phyloP scores from a whole-genome alignment of 2,329 filamentous ascomycete genomes.

The Cladosporium sp. region DNA sequence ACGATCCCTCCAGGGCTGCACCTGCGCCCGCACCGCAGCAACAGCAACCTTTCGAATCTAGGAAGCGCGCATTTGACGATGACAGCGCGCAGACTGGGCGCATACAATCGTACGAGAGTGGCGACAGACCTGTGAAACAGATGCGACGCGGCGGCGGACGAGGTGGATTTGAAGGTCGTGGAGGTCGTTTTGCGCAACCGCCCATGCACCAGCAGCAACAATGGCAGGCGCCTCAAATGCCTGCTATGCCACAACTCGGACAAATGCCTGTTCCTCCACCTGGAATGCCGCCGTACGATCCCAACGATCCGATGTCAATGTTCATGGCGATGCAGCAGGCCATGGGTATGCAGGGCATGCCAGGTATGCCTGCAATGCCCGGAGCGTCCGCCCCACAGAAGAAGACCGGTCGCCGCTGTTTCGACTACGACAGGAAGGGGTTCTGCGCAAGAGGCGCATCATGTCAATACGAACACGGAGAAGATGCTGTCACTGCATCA shows the following conservation, averaged over 20 bases:
- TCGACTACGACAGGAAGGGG: constrained; percentile 69
- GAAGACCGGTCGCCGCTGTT: constrained; percentile 47
- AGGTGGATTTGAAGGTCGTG: constrained; percentile 32
- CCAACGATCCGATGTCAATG: constrained; percentile 58
- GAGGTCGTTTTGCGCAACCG: constrained; percentile 23
- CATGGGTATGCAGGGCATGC: constrained; percentile 41
- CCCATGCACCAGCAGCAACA: constrained; percentile 15
- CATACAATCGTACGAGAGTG: constrained; percentile 17
- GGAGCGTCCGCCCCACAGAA: constrained; percentile 8
- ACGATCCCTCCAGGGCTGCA: constrained; percentile 26
- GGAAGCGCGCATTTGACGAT: constrained; percentile 57
- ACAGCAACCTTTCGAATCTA: constrained; percentile 30
- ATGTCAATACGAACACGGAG: constrained; percentile 67
- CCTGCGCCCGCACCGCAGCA: constrained; percentile 1
- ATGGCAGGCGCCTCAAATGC: constrained; percentile 20
- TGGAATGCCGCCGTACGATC: constrained; percentile 53
- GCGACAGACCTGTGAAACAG: constrained; percentile 56
- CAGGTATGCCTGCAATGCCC: constrained; percentile 38
- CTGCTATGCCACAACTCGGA: constrained; percentile 10
- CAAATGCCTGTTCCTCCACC: constrained; percentile 37
- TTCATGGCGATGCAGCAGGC: constrained; percentile 61
- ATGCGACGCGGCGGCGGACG: constrained; percentile 51
- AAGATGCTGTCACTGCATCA: constrained; percentile 45
- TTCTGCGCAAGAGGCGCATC: constrained; percentile 64
- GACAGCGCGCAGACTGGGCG: constrained; percentile 40